Percentiles rank a stretch among this genome's conserved stretches.
Evolutionary conservation across 164 flowering plant genomes (phyloP).

Genomic region (Sedum album): DNA sequence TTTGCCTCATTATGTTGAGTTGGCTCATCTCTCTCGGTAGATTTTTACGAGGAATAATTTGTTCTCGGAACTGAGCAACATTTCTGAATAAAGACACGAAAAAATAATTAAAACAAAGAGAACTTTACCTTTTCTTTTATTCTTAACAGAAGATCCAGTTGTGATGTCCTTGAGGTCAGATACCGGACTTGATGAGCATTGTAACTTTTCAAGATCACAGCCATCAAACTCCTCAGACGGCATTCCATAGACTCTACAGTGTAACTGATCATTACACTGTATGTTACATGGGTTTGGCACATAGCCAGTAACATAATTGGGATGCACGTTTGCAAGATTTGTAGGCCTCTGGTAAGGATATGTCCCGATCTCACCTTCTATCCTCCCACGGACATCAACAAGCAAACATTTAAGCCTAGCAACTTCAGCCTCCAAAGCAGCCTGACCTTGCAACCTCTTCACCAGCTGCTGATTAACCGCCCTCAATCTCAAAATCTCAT

Average conservation of each 20-base stretch:
- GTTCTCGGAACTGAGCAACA: too few relatives aligned
- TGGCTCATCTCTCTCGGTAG: too few relatives aligned
- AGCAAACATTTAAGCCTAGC: constrained; percentile 88
- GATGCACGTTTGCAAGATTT: constrained; percentile 22
- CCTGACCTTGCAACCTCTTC: constrained; percentile 84
- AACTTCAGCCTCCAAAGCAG: constrained; percentile 77
- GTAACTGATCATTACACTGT: too few relatives aligned
- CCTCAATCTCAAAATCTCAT: constrained; percentile 66
- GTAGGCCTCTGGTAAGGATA: constrained; percentile 68
- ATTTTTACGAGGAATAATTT: too few relatives aligned
- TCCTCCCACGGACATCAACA: constrained; percentile 91
- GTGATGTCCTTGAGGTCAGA: constrained; percentile 23
- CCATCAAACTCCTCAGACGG: constrained; percentile 40
- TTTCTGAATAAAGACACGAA: neutral
- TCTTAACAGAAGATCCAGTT: constrained; percentile 25
- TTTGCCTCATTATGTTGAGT: too few relatives aligned
- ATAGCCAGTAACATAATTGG: constrained; percentile 28
- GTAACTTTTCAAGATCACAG: constrained; percentile 58
- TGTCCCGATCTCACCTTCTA: constrained; percentile 94
- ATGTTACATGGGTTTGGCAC: constrained; percentile 68
- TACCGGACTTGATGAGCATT: too few relatives aligned
- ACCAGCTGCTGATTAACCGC: too few relatives aligned
- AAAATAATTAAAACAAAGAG: neutral
- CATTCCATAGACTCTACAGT: too few relatives aligned
- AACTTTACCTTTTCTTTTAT: constrained; percentile 46